Base-by-base conservation (phyloP, 1,284 basidiomycete genomes). In the Austroboletus novae-zelandiae region DNA sequence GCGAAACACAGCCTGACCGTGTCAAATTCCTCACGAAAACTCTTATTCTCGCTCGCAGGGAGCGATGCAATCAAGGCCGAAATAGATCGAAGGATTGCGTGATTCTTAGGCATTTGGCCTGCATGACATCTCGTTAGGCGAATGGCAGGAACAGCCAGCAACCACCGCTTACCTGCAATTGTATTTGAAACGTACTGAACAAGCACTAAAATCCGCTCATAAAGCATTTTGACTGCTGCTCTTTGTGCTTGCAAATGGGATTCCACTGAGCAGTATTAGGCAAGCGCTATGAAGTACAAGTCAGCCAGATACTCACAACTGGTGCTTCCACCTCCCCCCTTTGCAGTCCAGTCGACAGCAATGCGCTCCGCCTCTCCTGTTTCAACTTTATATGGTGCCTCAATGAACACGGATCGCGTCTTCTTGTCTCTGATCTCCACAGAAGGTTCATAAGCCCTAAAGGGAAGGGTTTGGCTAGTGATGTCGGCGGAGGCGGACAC, bases 301-400 rank as follows among this genome's bases (percentile, higher is more conserved):
- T 48, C 13, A 2, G n/a, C 25, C 47, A 30, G 56, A 43, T 43
- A 74, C 86, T 77, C 61, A 89, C 89, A 69, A 56, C 85, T 89
- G 6, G 85, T 89, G 49, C 88, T 87, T 42, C 86, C 86, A 31
- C 86, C 89, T 32, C 91, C 89, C n/a, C 93, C 93, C 65, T 87
- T 86, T 13, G 92, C 89, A 1, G 93, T 92, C 78, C 93, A 94
- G 69, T 99, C 95, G 0, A 99, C 96, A 2, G 97, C 97, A 56
- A 99, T 98, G 29, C 97, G 83, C 67, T 99, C 96, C 7, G 97
- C 96, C 71, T 99, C 97, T 27, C 96, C 96, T 0, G 95, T 98
- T 70, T 98, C 94, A n/a, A 99, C 87, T 48, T 78, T 86, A 72
- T 81, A 98, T 1, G 84, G 71, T 1, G 84, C 89, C 56, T 91